A percentile compares a stretch with the other conserved stretches of the same genome.
Conservation (phyloP, 23 red algal genomes). For the Pyropia yezoensis region DNA sequence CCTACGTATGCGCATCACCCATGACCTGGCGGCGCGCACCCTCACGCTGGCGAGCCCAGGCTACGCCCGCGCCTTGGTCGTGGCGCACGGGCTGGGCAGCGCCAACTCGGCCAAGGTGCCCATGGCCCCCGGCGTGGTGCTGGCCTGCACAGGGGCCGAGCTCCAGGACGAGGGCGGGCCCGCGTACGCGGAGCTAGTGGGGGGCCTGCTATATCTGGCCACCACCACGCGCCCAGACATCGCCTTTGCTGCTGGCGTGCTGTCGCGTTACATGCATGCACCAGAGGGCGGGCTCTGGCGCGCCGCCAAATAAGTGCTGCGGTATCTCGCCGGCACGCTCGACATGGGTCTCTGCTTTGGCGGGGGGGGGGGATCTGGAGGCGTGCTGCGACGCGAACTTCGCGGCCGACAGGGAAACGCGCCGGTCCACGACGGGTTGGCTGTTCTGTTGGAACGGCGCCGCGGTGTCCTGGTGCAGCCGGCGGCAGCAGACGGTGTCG, state of each 20-base stretch:
- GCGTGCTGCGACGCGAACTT: slow-evolving; percentile 11
- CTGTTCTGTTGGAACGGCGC: neutral
- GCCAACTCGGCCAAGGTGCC: neutral
- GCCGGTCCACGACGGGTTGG: slow-evolving; percentile 8
- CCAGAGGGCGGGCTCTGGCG: slow-evolving; percentile 7
- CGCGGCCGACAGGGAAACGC: neutral
- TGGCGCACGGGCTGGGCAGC: neutral
- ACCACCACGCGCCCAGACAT: slow-evolving; percentile 31
- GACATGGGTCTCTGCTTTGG: slow-evolving; percentile 1
- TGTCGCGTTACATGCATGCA: slow-evolving; percentile 30
- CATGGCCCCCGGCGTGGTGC: neutral
- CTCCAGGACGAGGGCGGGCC: neutral
- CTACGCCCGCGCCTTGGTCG: neutral
- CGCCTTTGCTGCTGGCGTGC: slow-evolving; percentile 7
- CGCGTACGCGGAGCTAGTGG: slow-evolving; percentile 16
- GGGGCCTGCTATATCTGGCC: slow-evolving; percentile 18
- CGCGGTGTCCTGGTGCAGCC: neutral
- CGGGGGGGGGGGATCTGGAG: neutral
- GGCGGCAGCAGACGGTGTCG: neutral
- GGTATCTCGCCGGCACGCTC: slow-evolving; percentile 10
- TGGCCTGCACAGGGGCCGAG: too few relatives aligned
- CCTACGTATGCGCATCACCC: neutral
- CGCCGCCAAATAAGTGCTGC: slow-evolving; percentile 23
- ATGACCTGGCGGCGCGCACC: neutral
- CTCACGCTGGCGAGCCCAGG: neutral